Conservation (phyloP, 2,329 filamentous ascomycete species). For the Aureobasidium zeae region DNA sequence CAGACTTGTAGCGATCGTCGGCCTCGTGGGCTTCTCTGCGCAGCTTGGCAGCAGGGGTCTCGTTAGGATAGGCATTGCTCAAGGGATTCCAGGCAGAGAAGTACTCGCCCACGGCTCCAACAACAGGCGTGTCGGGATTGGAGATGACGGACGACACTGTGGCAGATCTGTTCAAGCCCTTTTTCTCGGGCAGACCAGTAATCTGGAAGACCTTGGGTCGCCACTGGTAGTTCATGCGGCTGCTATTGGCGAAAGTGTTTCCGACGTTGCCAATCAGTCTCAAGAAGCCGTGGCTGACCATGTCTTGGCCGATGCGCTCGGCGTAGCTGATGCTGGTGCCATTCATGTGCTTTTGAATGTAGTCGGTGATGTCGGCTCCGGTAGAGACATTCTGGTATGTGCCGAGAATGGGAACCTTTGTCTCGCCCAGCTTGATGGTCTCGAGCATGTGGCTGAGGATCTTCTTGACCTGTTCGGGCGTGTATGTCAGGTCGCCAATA, state of each 20-base stretch:
- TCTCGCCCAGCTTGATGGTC: slow-evolving; percentile 77
- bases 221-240: slow-evolving; percentile 97
- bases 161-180: slow-evolving; percentile 63
- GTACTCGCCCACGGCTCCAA: slow-evolving; percentile 79
- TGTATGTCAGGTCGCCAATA: slow-evolving; percentile 80
- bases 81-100: slow-evolving; percentile 87
- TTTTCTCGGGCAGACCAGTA: slow-evolving; percentile 82
- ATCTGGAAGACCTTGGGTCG: slow-evolving; percentile 82
- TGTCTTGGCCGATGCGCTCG: slow-evolving; percentile 88
- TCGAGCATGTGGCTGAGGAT: slow-evolving; percentile 78
- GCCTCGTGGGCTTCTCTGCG: slow-evolving; percentile 81
- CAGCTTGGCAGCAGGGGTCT: slow-evolving; percentile 78
- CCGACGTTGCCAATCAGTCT: slow-evolving; percentile 89
- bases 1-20: slow-evolving; percentile 86
- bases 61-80: slow-evolving; percentile 83
- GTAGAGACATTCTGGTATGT: slow-evolving; percentile 89
- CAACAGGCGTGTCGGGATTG: slow-evolving; percentile 48
- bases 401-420: slow-evolving; percentile 90
- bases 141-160: slow-evolving; percentile 50
- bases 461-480: slow-evolving; percentile 81
- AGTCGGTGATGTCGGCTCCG: slow-evolving; percentile 90
- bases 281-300: slow-evolving; percentile 77
- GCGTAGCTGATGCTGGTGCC: slow-evolving; percentile 80
- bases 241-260: slow-evolving; percentile 93
- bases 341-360: slow-evolving; percentile 80